A percentile compares a stretch with the other conserved stretches of the same genome.
phyloP scores from a whole-genome alignment of 805 yeast species.

The Pichia exigua region DNA sequence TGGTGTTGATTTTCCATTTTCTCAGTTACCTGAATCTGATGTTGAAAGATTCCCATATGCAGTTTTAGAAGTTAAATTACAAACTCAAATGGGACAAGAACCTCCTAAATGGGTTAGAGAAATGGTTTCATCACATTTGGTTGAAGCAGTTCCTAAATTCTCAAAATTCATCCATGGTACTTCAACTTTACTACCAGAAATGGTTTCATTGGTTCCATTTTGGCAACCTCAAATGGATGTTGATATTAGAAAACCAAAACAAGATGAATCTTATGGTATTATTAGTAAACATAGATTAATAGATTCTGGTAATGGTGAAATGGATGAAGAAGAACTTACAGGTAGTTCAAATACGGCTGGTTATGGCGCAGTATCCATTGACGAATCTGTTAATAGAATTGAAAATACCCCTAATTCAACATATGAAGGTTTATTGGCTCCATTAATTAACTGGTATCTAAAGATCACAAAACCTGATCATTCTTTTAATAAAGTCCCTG shows the following conservation, averaged over 20 bases:
- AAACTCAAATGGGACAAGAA: conserved; percentile 97
- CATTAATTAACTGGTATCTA: conserved; percentile 12
- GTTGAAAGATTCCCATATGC: conserved; percentile 95
- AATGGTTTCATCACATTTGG: conserved; percentile 83
- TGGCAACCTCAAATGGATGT: conserved; percentile 97
- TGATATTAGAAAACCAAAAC: conserved; percentile 85
- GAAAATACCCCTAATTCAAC: conserved; percentile 17
- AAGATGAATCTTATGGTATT: conserved; percentile 53
- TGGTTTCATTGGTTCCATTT: conserved; percentile 80
- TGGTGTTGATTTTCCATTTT: conserved; percentile 94
- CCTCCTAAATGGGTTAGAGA: conserved; percentile 98
- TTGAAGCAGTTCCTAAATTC: conserved; percentile 96
- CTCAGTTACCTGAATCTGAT: conserved; percentile 75
- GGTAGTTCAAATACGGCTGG: conserved; percentile 23
- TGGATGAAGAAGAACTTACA: conserved; percentile 64
- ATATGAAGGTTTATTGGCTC: conserved; percentile 12
- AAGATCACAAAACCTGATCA: conserved; percentile 28
- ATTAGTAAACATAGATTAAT: conserved; percentile 34
- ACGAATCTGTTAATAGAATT: conserved; percentile 23
- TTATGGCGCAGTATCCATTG: conserved; percentile 27
- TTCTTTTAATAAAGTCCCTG: conserved; percentile 50
- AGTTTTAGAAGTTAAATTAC: conserved; percentile 92
- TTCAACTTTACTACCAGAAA: conserved; percentile 82
- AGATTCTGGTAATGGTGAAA: conserved; percentile 40
- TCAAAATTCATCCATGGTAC: conserved; percentile 97